Evolutionary conservation across 345 rosid species (phyloP).

Genomic region (Salix exigua): DNA sequence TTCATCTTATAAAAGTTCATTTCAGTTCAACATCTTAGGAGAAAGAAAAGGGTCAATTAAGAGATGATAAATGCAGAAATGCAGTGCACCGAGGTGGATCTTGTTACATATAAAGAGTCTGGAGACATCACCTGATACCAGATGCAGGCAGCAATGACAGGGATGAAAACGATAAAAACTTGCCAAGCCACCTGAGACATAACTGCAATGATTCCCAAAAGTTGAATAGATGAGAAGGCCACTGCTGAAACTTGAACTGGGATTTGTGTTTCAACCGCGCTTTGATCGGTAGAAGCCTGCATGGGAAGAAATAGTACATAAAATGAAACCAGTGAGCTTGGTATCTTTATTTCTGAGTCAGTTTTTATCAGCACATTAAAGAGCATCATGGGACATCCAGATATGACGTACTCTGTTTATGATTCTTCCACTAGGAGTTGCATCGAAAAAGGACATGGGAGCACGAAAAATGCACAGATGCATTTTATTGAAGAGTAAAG

Average conservation of each 20-base stretch:
- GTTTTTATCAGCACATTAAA: not conserved
- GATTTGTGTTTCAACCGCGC: slow-evolving; percentile 52
- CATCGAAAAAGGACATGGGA: slow-evolving; percentile 79
- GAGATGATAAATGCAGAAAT: no score
- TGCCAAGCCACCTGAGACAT: slow-evolving; percentile 88
- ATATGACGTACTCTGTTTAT: slow-evolving; percentile 50
- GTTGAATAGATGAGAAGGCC: slow-evolving; percentile 52
- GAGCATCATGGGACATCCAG: not conserved
- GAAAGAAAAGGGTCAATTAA: no score
- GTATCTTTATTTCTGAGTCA: no score
- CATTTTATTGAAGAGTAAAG: slow-evolving; percentile 66
- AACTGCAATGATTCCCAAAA: slow-evolving; percentile 62
- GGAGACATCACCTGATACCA: slow-evolving; percentile 67
- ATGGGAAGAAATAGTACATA: not conserved
- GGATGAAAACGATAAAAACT: slow-evolving; percentile 70
- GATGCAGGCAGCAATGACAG: slow-evolving; percentile 52
- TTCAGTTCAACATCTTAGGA: no score
- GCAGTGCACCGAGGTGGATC: no score
- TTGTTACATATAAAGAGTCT: no score
- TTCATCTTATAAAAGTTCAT: no score
- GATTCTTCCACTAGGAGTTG: slow-evolving; percentile 77
- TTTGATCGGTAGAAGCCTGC: slow-evolving; percentile 87
- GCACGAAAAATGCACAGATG: slow-evolving; percentile 64
- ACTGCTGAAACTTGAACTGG: slow-evolving; percentile 40
- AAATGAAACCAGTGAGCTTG: not conserved